Base-by-base conservation (phyloP, 257 asterid genomes). In the Solanum corneliomulleri region DNA sequence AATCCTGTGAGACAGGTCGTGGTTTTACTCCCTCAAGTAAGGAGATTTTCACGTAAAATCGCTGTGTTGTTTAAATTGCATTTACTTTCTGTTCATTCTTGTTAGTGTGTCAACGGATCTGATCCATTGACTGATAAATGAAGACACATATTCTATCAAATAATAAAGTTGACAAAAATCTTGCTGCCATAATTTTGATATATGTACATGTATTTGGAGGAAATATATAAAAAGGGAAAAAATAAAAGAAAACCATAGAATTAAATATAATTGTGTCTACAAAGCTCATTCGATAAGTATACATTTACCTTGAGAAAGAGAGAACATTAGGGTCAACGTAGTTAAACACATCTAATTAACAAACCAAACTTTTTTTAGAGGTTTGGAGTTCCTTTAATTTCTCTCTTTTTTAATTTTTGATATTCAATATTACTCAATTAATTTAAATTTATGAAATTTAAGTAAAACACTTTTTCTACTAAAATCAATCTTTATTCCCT, bases 341-440 rank as follows among this genome's bases (percentile, higher is more conserved):
- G 56, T 39, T 74, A 21, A 74, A 39, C 31, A 37, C 82, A 74
- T 74, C 15, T 74, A 74, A 74, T 39, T 39, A 11, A 74, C 82
- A 71, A 37, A 3, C 33, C 3, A 37, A 37, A 21, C 31, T 13
- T 70, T 35, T 20, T 74, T 21, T 74, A 7, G 29, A 74, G 29
- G n/a, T 31, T 31, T 70, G n/a, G 20, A 6, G 18, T 1, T 9
- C 23, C 16, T 49, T 49, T 15, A 7, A 6, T 15, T 5, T 13
- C n/a, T 15, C n/a, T 7, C 3, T 7, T 27, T 66, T 27, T n/a
- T 14, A 3, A 12, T 2, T 31, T 31, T 7, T 10, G 0, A 3
- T 31, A 8, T 16, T 1, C 5, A 2, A 5, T 16, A 8, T 16
- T 1, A 1, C n/a, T 16, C 2, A 2, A 31, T 1, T 70, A 70